These are phyloP conservation scores for Saturnispora besseyi DNA, from an alignment of 805 yeast species.

Conservation along the genomic window DNA sequence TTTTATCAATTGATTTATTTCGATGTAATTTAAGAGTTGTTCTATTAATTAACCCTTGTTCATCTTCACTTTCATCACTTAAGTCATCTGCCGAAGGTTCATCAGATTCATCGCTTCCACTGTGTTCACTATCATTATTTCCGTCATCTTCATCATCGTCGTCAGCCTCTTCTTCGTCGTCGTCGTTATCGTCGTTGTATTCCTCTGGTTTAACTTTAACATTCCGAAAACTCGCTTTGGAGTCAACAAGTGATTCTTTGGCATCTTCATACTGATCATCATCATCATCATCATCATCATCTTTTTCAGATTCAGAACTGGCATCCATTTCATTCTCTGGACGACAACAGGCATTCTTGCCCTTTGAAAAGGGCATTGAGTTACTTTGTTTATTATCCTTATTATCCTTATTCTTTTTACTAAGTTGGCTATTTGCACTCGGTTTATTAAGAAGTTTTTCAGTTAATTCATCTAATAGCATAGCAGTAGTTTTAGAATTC, in stretches of 20 bases:
- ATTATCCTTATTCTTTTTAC: background rate
- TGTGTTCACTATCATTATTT: background rate
- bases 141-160: too few relatives aligned
- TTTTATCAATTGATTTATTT: background rate
- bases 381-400: background rate
- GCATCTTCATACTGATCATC: background rate
- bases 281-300: background rate
- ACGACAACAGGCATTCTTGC: conserved; percentile 9
- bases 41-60: conserved; percentile 2
- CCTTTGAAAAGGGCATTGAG: conserved; percentile 1
- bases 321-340: background rate
- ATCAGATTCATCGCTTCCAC: background rate
- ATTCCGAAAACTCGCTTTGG: background rate
- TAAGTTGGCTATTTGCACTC: conserved; percentile 2
- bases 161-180: too few relatives aligned
- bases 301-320: background rate
- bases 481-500: background rate
- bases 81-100: conserved; percentile 3
- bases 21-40: conserved; percentile 5
- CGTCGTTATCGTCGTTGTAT: background rate
- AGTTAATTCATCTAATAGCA: conserved; percentile 7
- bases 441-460: conserved; percentile 4
- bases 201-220: background rate
- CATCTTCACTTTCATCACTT: conserved; percentile 7
- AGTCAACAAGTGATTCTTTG: background rate